Conservation (phyloP, 2,329 filamentous ascomycete genomes). For the Rutstroemia sp. region DNA sequence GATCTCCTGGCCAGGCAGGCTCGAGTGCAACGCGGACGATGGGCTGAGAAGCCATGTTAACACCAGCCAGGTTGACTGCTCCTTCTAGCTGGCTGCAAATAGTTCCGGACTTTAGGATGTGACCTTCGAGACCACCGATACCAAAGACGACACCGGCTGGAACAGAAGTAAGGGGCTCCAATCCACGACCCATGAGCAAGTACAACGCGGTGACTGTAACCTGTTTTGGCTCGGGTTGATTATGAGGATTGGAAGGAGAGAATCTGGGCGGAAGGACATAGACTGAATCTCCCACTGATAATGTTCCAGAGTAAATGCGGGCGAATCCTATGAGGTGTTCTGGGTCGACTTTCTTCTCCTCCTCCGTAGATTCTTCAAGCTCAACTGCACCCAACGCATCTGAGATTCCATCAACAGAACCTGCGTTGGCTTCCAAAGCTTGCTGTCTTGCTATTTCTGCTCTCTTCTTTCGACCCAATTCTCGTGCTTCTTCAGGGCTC, state of each 20-base stretch:
- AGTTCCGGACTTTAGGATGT: conserved; percentile 93
- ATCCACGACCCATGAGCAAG: conserved; percentile 86
- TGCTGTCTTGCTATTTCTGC: conserved; percentile 80
- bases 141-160: conserved; percentile 94
- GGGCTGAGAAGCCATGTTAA: conserved; percentile 72
- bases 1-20: conserved; percentile 78
- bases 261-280: conserved; percentile 94
- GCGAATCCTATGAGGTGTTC: conserved; percentile 95
- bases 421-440: conserved; percentile 34
- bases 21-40: conserved; percentile 97
- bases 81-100: conserved; percentile 83
- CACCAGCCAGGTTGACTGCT: conserved; percentile 82
- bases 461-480: conserved; percentile 79
- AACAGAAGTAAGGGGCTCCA: conserved; percentile 76
- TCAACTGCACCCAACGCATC: conserved; percentile 53
- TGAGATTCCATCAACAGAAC: conserved; percentile 40
- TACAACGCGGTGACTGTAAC: conserved; percentile 84
- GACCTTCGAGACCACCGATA: conserved; percentile 83
- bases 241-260: conserved; percentile 69
- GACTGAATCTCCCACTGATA: conserved; percentile 82
- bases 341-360: conserved; percentile 57
- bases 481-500: conserved; percentile 82
- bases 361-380: conserved; percentile 45
- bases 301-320: conserved; percentile 81
- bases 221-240: conserved; percentile 67